phyloP scores from a whole-genome alignment of 2,329 filamentous ascomycete species.

The Clathrospora elynae region DNA sequence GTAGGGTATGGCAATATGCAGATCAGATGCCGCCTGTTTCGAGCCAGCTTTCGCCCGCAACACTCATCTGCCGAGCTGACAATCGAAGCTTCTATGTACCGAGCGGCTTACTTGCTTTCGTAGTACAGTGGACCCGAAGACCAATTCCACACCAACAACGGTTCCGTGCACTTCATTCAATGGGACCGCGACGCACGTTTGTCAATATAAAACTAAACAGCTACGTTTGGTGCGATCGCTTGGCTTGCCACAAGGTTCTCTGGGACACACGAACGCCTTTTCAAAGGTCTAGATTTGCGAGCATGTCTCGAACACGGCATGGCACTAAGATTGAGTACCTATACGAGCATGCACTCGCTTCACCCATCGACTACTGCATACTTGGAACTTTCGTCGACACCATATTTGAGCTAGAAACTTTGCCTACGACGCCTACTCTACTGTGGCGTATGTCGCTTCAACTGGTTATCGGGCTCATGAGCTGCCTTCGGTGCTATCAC shows the following conservation, averaged over 20 bases:
- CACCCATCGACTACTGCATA: constrained; percentile 2
- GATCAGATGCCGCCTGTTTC: no score
- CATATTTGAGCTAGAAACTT: not conserved
- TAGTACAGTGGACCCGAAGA: constrained; percentile 1
- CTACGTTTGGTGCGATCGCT: no score
- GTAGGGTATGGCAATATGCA: no score
- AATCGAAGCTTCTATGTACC: not conserved
- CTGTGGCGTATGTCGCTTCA: not conserved
- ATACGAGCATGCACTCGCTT: constrained; percentile 5
- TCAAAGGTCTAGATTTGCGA: constrained; percentile 1
- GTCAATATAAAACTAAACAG: no score
- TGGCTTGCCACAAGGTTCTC: not conserved
- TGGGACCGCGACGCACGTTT: not conserved
- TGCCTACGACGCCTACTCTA: not conserved
- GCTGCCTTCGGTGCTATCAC: no score
- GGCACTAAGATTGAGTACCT: constrained; percentile 9
- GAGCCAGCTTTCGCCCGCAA: no score
- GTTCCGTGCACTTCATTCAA: not conserved
- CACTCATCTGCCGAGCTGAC: no score
- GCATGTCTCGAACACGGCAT: not conserved
- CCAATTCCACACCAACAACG: not conserved
- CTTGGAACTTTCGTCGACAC: not conserved
- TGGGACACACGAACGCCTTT: not conserved
- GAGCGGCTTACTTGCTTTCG: not conserved
- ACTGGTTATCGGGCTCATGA: not conserved